Conservation (phyloP, 2,329 filamentous ascomycete genomes). For the Aspergillus tamarii region DNA sequence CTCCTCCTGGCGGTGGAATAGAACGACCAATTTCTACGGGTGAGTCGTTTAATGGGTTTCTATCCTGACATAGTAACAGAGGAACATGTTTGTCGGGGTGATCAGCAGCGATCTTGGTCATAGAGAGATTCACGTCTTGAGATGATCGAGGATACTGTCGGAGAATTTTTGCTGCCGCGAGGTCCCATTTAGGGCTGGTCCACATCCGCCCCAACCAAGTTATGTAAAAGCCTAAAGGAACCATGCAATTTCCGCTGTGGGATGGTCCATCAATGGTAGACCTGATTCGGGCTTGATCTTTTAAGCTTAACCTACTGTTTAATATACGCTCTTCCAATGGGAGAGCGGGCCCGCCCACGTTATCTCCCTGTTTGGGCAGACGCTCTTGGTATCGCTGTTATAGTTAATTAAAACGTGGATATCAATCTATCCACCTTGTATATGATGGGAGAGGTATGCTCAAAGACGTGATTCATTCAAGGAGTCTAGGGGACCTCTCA, state of each 20-base stretch:
- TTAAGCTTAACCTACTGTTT: slow-evolving; percentile 5
- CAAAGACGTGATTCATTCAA: background rate
- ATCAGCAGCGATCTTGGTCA: background rate
- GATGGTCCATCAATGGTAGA: background rate
- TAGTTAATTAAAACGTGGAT: background rate
- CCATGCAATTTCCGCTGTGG: slow-evolving; percentile 1
- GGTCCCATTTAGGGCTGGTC: slow-evolving; percentile 2
- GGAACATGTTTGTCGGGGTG: background rate
- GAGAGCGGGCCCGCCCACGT: background rate
- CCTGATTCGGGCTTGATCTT: background rate
- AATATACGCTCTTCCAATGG: background rate
- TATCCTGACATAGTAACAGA: too few species aligned
- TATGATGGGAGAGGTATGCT: background rate
- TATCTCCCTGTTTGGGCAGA: background rate
- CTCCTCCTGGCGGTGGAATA: too few species aligned
- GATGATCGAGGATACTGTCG: background rate
- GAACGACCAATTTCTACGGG: background rate
- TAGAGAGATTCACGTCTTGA: background rate
- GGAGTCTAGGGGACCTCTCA: background rate
- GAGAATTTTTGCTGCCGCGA: background rate
- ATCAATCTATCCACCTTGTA: background rate
- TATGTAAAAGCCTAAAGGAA: background rate
- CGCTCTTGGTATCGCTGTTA: background rate
- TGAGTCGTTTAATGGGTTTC: background rate
- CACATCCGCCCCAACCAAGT: background rate